Evolutionary conservation across 768 basidiomycete genomes (phyloP).

Genomic region (Calocera cornea): DNA sequence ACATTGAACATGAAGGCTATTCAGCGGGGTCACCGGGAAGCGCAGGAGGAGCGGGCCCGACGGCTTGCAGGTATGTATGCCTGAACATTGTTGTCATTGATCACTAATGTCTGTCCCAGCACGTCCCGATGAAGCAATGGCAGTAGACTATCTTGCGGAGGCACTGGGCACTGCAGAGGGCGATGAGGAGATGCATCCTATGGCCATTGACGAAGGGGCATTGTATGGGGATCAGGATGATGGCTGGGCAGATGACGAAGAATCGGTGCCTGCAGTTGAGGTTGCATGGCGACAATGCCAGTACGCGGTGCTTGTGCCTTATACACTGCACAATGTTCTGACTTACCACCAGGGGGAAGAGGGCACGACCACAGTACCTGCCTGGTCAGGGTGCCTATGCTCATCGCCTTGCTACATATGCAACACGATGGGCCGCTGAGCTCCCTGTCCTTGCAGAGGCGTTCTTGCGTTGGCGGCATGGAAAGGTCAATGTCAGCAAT

Average conservation of each 20-base stretch:
- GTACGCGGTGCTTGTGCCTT: too few relatives aligned
- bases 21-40: not conserved
- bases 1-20: not conserved
- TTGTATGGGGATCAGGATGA: too few relatives aligned
- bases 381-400: too few relatives aligned
- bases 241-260: too few relatives aligned
- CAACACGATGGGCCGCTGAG: too few relatives aligned
- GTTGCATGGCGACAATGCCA: too few relatives aligned
- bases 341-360: too few relatives aligned
- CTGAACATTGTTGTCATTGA: not conserved
- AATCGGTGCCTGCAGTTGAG: too few relatives aligned
- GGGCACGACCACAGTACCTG: too few relatives aligned
- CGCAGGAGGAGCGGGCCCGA: not conserved
- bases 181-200: not conserved
- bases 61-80: not conserved
- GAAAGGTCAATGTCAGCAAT: not conserved
- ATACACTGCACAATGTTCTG: too few relatives aligned
- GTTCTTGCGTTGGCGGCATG: not conserved
- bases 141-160: not conserved
- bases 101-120: not conserved
- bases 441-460: not conserved
- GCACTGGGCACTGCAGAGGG: not conserved
- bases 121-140: not conserved
- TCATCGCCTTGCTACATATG: too few relatives aligned
- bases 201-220: too few relatives aligned